These are phyloP conservation scores for Aspergillus brasiliensis DNA, from an alignment of 2,329 filamentous ascomycete species.

Conservation along the genomic window DNA sequence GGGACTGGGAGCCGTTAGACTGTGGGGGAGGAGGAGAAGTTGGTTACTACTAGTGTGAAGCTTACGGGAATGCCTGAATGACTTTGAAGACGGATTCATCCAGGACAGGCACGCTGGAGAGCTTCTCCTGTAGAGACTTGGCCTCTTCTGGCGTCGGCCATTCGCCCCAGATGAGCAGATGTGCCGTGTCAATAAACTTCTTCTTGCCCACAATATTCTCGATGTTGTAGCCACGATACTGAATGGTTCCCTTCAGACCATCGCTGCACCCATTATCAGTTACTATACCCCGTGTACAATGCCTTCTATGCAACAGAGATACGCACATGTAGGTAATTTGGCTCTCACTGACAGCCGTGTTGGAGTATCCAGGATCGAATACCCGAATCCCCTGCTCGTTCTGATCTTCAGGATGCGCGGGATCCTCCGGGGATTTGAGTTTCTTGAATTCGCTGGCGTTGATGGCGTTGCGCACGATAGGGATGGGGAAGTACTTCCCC, in stretches of 20 bases:
- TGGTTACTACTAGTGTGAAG: neutral
- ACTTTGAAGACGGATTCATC: neutral
- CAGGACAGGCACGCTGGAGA: neutral
- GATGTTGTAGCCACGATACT: neutral
- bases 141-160: neutral
- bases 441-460: slow-evolving; percentile 2
- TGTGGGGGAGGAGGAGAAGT: neutral
- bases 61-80: neutral
- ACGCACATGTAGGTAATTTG: slow-evolving; percentile 4
- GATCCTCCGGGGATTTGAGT: neutral
- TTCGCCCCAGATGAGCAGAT: neutral
- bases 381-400: neutral
- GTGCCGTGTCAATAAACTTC: neutral
- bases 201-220: neutral
- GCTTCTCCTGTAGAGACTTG: neutral
- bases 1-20: neutral
- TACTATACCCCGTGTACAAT: neutral
- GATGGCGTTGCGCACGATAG: slow-evolving; percentile 3
- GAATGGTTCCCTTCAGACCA: slow-evolving; percentile 1
- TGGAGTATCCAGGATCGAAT: neutral
- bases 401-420: neutral
- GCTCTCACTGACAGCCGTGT: slow-evolving; percentile 1
- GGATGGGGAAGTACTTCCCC: neutral
- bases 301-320: neutral
- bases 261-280: neutral